A percentile compares a stretch with the other conserved stretches of the same genome.
Evolutionary conservation across 805 yeast genomes (phyloP).

Genomic region (Yueomyces sinensis): DNA sequence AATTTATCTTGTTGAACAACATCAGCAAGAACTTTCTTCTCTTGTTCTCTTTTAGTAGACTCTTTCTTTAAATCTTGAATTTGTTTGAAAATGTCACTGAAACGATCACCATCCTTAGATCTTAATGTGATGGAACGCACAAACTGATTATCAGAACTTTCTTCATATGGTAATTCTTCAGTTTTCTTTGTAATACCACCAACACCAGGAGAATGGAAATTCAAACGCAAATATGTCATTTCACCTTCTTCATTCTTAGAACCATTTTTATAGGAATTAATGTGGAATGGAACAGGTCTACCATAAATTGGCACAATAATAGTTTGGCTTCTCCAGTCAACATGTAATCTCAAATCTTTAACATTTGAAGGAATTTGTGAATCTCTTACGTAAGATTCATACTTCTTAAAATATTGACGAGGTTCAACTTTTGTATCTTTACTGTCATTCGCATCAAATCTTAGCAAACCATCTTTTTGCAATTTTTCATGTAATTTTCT

Average conservation of each 20-base stretch:
- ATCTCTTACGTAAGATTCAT: constrained; percentile 89
- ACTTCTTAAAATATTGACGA: constrained; percentile 64
- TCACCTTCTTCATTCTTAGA: constrained; percentile 95
- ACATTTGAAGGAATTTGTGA: constrained; percentile 79
- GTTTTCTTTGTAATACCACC: constrained; percentile 52
- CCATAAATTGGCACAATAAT: constrained; percentile 86
- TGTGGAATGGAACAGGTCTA: constrained; percentile 96
- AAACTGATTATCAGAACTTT: constrained; percentile 73
- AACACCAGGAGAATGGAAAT: constrained; percentile 86
- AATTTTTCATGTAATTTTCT: constrained; percentile 69
- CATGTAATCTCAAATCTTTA: constrained; percentile 72
- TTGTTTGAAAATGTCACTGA: constrained; percentile 78
- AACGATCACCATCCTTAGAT: constrained; percentile 81
- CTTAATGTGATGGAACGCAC: constrained; percentile 78
- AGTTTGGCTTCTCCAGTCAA: constrained; percentile 80
- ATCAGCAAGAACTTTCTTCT: constrained; percentile 83
- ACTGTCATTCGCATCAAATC: constrained; percentile 72
- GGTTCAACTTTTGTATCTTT: constrained; percentile 35
- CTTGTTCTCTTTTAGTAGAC: constrained; percentile 80
- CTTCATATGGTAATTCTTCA: constrained; percentile 84
- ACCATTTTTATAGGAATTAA: constrained; percentile 86
- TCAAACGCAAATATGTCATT: constrained; percentile 76
- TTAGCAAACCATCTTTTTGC: constrained; percentile 73
- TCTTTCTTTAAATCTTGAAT: constrained; percentile 88
- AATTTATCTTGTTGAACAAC: constrained; percentile 86